phyloP scores from a whole-genome alignment of 208 protist species.

The Leishmania tropica region DNA sequence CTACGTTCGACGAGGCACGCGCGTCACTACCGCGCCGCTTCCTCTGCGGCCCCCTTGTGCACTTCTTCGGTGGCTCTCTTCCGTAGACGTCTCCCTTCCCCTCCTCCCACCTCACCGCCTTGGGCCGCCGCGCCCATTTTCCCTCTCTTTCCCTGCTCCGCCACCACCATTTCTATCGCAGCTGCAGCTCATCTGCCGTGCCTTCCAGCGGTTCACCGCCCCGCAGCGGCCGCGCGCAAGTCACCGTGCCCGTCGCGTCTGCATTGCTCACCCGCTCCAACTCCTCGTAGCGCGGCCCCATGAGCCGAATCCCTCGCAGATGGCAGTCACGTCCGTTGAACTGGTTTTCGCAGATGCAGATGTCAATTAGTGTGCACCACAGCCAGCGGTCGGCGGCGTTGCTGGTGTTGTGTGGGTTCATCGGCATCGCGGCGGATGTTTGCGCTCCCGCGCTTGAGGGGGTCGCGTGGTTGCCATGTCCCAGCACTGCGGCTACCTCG shows the following conservation, averaged over 20 bases:
- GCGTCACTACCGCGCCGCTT: neutral
- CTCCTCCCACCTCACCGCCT: neutral
- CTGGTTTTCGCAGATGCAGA: conserved; percentile 75
- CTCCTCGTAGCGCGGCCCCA: conserved; percentile 47
- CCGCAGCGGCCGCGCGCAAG: neutral
- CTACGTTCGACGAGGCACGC: neutral
- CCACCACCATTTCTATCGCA: neutral
- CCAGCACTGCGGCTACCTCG: conserved; percentile 10
- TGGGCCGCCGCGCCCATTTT: neutral
- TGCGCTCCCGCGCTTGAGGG: neutral
- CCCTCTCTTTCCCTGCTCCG: neutral
- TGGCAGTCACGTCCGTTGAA: conserved; percentile 86
- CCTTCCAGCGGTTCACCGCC: neutral
- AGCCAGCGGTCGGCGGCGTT: conserved; percentile 40
- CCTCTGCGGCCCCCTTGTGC: neutral
- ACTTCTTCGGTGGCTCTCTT: neutral
- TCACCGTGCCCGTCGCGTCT: neutral
- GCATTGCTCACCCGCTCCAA: conserved; percentile 13
- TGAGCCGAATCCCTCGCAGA: conserved; percentile 69
- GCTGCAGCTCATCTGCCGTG: conserved; percentile 2
- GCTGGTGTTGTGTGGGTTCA: neutral
- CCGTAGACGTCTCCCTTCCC: neutral
- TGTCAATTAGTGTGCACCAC: conserved; percentile 66
- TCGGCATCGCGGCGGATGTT: neutral
- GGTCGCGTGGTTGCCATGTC: neutral